These are phyloP conservation scores for Schizosaccharomyces versatilis DNA, from an alignment of 1,139 yeast genomes.

Conservation along the genomic window DNA sequence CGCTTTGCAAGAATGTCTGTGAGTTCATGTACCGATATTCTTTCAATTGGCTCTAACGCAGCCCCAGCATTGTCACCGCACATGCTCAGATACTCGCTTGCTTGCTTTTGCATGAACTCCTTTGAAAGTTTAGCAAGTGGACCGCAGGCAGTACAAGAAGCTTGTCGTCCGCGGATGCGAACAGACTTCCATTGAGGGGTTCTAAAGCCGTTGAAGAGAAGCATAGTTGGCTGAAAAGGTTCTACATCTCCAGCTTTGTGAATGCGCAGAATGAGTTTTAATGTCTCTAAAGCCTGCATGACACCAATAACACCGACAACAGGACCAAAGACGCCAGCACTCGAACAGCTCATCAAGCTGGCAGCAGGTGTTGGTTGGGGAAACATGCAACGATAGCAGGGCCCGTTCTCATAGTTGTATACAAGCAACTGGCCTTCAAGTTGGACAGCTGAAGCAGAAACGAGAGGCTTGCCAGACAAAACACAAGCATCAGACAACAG, in stretches of 20 bases:
- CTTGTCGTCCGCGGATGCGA: slow-evolving; percentile 53
- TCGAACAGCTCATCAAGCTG: slow-evolving; percentile 66
- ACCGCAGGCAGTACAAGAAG: slow-evolving; percentile 46
- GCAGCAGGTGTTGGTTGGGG: slow-evolving; percentile 80
- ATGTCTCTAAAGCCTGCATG: slow-evolving; percentile 70
- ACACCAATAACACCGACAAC: slow-evolving; percentile 81
- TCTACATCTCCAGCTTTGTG: neutral
- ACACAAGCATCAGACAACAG: slow-evolving; percentile 66
- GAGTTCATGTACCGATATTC: slow-evolving; percentile 25
- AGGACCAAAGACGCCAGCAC: slow-evolving; percentile 90
- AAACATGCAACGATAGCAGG: slow-evolving; percentile 85
- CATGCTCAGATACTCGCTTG: slow-evolving; percentile 43
- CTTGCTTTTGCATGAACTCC: slow-evolving; percentile 25
- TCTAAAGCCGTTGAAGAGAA: slow-evolving; percentile 43
- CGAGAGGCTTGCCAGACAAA: slow-evolving; percentile 31
- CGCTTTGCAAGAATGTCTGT: slow-evolving; percentile 12
- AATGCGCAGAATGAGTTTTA: slow-evolving; percentile 31
- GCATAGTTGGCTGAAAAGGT: slow-evolving; percentile 34
- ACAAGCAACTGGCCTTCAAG: slow-evolving; percentile 79
- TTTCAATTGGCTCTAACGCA: slow-evolving; percentile 18
- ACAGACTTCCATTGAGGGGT: slow-evolving; percentile 38
- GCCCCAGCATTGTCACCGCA: slow-evolving; percentile 40
- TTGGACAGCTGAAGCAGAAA: slow-evolving; percentile 80
- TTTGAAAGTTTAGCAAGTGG: slow-evolving; percentile 25
- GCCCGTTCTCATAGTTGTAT: slow-evolving; percentile 50